phyloP scores from a whole-genome alignment of 306 rosid species.

The Prosopis cineraria region DNA sequence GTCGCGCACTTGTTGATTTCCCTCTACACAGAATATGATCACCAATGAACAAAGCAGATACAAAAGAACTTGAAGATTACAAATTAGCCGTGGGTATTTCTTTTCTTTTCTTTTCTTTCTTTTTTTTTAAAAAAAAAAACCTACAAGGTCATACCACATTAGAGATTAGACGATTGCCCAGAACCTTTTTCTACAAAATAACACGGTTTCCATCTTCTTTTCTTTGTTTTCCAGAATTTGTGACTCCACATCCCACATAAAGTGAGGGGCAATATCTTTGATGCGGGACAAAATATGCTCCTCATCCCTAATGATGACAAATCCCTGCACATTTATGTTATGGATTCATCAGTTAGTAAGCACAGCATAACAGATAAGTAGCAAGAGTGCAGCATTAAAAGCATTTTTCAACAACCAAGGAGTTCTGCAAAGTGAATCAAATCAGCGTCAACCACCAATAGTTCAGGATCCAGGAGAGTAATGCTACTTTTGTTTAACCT shows the following conservation, averaged over 20 bases:
- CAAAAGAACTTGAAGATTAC: conserved; percentile 33
- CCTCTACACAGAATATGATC: conserved; percentile 25
- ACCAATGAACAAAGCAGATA: conserved; percentile 28
- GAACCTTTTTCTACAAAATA: conserved; percentile 85
- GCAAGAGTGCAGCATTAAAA: not conserved
- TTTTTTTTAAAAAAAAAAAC: not conserved
- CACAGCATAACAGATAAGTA: not conserved
- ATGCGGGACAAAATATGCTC: conserved; percentile 59
- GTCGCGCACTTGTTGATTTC: conserved; percentile 26
- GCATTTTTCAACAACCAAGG: not conserved
- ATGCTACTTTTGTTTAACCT: not conserved
- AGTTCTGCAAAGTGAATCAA: not conserved
- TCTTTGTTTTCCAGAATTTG: conserved; percentile 65
- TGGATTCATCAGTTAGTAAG: not conserved
- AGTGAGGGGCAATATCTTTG: conserved; percentile 62
- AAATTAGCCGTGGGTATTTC: conserved; percentile 17
- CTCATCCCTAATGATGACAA: conserved; percentile 76
- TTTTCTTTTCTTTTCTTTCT: not conserved
- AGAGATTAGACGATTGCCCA: conserved; percentile 71
- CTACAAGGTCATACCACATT: conserved; percentile 27
- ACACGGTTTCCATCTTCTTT: conserved; percentile 66
- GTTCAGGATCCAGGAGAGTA: not conserved
- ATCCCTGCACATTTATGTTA: conserved; percentile 63
- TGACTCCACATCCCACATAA: conserved; percentile 76
- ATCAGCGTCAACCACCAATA: not conserved